Evolutionary conservation across 139 green algal species (phyloP).

Genomic region (Chlamydomonas incerta): DNA sequence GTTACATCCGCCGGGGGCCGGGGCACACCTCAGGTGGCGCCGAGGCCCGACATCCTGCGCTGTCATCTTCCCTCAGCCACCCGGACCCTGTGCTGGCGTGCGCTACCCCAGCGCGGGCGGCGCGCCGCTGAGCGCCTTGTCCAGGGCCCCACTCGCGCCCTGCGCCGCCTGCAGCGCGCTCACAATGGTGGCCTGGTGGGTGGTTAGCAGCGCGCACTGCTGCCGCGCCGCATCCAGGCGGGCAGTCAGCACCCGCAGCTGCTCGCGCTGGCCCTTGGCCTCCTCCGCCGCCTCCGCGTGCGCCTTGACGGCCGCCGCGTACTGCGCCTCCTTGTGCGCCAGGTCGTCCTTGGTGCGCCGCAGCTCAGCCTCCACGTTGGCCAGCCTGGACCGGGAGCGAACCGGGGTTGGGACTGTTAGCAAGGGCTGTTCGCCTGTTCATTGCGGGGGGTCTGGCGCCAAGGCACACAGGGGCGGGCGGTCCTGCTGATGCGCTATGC

Average conservation of each 20-base stretch:
- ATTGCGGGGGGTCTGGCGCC: no score
- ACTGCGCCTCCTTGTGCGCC: not conserved
- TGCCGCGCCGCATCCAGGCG: not conserved
- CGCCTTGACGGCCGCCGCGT: not conserved
- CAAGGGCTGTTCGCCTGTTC: no score
- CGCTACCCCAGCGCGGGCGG: no score
- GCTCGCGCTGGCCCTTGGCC: not conserved
- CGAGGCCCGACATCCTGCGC: no score
- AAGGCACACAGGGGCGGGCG: no score
- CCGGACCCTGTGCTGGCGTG: no score
- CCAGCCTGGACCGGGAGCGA: not conserved
- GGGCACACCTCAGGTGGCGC: no score
- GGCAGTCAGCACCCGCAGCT: not conserved
- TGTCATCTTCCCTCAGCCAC: no score
- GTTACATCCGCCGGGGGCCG: no score
- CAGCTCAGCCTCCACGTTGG: slow-evolving; percentile 15
- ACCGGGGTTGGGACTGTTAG: no score
- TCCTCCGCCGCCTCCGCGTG: not conserved
- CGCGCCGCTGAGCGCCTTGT: not conserved
- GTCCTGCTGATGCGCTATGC: no score
- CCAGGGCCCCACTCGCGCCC: not conserved
- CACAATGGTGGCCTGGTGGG: not conserved
- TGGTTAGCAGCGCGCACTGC: not conserved
- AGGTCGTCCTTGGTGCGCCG: slow-evolving; percentile 12
- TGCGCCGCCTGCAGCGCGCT: not conserved